phyloP scores from a whole-genome alignment of 148 eudicot genomes.

The Hydrangea macrophylla region DNA sequence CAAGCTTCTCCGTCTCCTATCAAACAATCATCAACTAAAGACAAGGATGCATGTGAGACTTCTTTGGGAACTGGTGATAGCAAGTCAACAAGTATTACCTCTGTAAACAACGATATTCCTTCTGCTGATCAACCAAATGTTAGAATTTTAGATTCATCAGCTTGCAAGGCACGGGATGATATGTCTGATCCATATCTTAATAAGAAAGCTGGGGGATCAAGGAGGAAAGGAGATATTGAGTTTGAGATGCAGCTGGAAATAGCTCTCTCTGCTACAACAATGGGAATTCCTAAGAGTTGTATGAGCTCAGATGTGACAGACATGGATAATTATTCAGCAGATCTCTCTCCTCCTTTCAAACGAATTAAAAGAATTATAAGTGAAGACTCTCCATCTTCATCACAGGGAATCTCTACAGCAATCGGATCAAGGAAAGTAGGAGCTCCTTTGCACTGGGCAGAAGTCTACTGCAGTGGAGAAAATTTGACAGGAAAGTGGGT shows the following conservation, averaged over 20 bases:
- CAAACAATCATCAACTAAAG: conserved; percentile 27
- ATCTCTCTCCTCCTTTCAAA: conserved; percentile 39
- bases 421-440: conserved; percentile 84
- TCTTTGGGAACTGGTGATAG: conserved; percentile 21
- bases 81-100: conserved; percentile 18
- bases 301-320: conserved; percentile 19
- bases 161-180: conserved; percentile 19
- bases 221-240: conserved; percentile 87
- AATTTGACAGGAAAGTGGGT: conserved; percentile 94
- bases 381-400: conserved; percentile 46
- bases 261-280: conserved; percentile 77
- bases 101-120: conserved; percentile 15
- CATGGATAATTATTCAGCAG: conserved; percentile 23
- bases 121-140: conserved; percentile 24
- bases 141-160: conserved; percentile 19
- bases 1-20: conserved; percentile 27
- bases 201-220: conserved; percentile 33
- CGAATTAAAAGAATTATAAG: conserved; percentile 40
- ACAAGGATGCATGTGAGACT: conserved; percentile 25
- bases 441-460: conserved; percentile 95
- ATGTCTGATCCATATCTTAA: conserved; percentile 14
- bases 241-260: conserved; percentile 91
- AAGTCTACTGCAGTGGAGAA: conserved; percentile 80
- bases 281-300: conserved; percentile 23
- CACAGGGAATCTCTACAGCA: conserved; percentile 74